Evolutionary conservation across 192 early-diverging fungal genomes (phyloP).

Genomic region (Coemansia asiatica): DNA sequence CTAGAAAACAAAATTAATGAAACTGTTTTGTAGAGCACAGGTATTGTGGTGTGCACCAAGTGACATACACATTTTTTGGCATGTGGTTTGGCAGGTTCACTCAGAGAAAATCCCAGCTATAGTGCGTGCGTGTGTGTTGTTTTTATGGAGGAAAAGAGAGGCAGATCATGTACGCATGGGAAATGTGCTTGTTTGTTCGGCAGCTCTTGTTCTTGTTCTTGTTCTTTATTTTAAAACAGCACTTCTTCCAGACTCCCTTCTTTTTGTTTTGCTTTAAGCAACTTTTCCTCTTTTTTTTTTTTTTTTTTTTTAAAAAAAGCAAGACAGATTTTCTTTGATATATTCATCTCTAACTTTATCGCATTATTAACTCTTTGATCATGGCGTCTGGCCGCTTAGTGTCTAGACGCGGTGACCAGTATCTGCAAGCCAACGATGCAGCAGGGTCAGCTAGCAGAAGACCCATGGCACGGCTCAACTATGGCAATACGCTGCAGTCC

Average conservation of each 20-base stretch:
- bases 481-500: conserved; percentile 44
- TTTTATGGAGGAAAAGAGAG: no score
- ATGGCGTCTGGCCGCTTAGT: not conserved
- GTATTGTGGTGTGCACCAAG: not conserved
- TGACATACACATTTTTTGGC: no score
- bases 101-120: no score
- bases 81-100: no score
- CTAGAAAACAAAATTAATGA: no score
- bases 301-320: not conserved
- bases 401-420: not conserved
- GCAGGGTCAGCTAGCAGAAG: not conserved
- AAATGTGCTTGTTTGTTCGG: no score
- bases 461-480: conserved; percentile 26
- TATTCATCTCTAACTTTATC: not conserved
- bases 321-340: not conserved
- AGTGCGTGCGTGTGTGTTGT: no score
- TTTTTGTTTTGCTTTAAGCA: no score
- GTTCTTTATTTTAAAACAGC: no score
- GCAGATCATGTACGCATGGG: no score
- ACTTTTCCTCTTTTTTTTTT: not conserved
- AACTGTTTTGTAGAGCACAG: no score
- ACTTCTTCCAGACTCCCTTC: not conserved
- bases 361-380: not conserved
- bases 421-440: not conserved
- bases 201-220: no score